These are phyloP conservation scores for Phytophthora pini DNA, from an alignment of 352 stramenopile genomes.

Conservation along the genomic window DNA sequence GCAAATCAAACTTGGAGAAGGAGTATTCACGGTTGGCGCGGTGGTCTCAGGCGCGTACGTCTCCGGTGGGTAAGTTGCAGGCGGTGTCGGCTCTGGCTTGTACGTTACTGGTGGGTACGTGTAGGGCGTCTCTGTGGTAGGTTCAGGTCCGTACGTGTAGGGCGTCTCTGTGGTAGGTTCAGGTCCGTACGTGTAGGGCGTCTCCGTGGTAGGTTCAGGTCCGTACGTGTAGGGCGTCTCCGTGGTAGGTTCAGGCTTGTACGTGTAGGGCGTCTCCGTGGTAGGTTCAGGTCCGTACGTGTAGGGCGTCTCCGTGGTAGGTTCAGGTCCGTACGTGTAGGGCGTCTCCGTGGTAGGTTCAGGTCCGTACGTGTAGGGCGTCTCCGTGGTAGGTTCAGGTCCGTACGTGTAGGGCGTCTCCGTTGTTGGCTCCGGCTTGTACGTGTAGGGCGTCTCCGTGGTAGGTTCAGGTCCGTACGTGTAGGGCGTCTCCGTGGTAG, in stretches of 20 bases:
- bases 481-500: neutral
- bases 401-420: neutral
- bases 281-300: neutral
- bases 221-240: neutral
- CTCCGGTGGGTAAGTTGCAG: neutral
- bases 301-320: neutral
- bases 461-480: neutral
- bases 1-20: constrained; percentile 17
- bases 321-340: neutral
- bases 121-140: neutral
- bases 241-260: neutral
- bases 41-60: constrained; percentile 9
- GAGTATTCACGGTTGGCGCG: neutral
- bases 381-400: neutral
- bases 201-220: neutral
- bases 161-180: neutral
- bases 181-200: neutral
- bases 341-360: neutral
- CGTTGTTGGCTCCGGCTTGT: neutral
- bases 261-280: neutral
- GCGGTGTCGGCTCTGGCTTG: constrained; percentile 4
- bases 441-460: neutral
- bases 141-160: neutral
- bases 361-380: neutral
- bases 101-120: constrained; percentile 16